Percentiles rank a stretch among this genome's conserved stretches.
These are phyloP conservation scores for Stephanodiscus triporus DNA, from an alignment of 108 stramenopile genomes.

Conservation along the genomic window DNA sequence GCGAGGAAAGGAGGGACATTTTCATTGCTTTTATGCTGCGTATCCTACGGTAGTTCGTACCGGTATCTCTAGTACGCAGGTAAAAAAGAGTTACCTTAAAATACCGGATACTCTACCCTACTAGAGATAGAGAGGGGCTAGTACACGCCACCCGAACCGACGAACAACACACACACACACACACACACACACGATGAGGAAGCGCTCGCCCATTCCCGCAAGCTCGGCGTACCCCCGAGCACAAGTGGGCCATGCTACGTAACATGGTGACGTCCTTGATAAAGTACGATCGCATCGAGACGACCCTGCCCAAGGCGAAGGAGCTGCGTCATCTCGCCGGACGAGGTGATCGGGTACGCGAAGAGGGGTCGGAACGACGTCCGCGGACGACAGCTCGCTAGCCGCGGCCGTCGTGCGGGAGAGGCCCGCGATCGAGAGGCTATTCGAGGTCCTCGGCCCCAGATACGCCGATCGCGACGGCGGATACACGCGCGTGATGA, in stretches of 20 bases:
- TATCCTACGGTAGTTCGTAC: no score
- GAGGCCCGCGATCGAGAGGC: conserved; percentile 77
- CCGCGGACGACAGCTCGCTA: conserved; percentile 58
- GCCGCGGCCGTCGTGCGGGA: conserved; percentile 68
- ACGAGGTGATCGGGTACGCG: conserved; percentile 88
- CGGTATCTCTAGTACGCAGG: no score
- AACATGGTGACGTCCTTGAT: conserved; percentile 96
- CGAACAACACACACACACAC: neutral
- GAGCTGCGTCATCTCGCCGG: conserved; percentile 90
- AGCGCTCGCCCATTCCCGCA: conserved; percentile 77
- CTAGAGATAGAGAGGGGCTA: no score
- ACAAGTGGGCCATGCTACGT: conserved; percentile 90
- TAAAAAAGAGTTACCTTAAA: no score
- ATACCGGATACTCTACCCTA: no score
- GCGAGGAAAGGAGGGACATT: no score
- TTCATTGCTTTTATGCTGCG: no score
- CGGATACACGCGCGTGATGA: conserved; percentile 97
- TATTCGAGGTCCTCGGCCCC: conserved; percentile 96
- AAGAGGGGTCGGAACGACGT: conserved; percentile 49
- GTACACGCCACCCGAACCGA: no score
- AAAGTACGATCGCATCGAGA: conserved; percentile 97
- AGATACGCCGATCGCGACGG: conserved; percentile 92
- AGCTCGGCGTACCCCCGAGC: conserved; percentile 72
- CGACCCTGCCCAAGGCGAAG: conserved; percentile 96
- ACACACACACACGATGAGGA: conserved; percentile 62